Evolutionary conservation across 768 basidiomycete species (phyloP).

Genomic region (Punctularia strigosozonata): DNA sequence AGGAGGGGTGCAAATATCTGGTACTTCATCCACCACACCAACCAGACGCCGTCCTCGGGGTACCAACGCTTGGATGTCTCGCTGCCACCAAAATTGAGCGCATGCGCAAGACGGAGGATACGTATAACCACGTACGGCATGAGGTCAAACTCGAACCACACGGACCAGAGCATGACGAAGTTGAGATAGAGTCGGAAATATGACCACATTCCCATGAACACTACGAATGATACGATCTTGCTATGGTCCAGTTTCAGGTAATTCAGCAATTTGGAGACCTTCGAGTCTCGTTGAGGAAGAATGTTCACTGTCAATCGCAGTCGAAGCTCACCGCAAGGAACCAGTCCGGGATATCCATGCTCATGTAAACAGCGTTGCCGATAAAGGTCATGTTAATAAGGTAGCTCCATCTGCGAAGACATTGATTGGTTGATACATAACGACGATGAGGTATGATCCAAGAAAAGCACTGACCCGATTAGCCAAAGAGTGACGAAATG

Average conservation of each 20-base stretch:
- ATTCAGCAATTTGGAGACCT: slow-evolving; percentile 83
- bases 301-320: neutral
- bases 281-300: neutral
- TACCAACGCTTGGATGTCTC: slow-evolving; percentile 44
- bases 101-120: neutral
- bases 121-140: slow-evolving; percentile 47
- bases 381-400: slow-evolving; percentile 71
- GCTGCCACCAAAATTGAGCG: no score
- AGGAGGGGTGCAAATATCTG: slow-evolving; percentile 70
- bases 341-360: slow-evolving; percentile 93
- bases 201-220: slow-evolving; percentile 70
- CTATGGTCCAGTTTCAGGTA: slow-evolving; percentile 63
- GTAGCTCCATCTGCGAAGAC: slow-evolving; percentile 73
- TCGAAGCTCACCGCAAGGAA: slow-evolving; percentile 61
- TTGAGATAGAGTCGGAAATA: slow-evolving; percentile 95
- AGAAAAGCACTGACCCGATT: slow-evolving; percentile 49
- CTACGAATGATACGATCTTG: slow-evolving; percentile 49
- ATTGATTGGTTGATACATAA: slow-evolving; percentile 2
- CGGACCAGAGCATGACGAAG: slow-evolving; percentile 75
- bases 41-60: slow-evolving; percentile 52
- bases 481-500: slow-evolving; percentile 94
- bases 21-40: slow-evolving; percentile 68
- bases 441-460: no score
- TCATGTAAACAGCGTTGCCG: slow-evolving; percentile 86
- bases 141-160: slow-evolving; percentile 67